Evolutionary conservation across 441 rosid species (phyloP).

Genomic region (Dalechampia spathulata): DNA sequence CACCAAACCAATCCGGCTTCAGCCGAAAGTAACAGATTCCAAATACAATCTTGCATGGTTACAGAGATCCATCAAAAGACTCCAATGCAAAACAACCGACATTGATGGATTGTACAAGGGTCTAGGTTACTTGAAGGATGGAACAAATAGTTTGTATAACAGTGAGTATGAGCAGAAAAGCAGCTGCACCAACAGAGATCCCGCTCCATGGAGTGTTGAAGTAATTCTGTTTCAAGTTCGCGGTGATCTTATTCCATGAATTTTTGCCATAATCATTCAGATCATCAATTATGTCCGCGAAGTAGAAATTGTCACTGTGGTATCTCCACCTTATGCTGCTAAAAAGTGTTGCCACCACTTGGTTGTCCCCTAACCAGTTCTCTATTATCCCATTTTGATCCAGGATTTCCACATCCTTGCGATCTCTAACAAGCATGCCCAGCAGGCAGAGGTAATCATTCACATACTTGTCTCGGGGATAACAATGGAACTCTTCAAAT

Average conservation of each 20-base stretch:
- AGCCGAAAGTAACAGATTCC: too few species aligned
- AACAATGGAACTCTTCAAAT: background rate
- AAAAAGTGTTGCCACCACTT: background rate
- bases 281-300: background rate
- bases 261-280: background rate
- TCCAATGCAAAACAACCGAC: too few species aligned
- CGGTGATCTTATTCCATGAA: background rate
- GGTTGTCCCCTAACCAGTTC: background rate
- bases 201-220: slow-evolving; percentile 9
- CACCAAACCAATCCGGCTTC: too few species aligned
- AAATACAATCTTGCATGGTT: too few species aligned
- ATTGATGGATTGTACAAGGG: too few species aligned
- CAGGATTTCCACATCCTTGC: slow-evolving; percentile 12
- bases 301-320: background rate
- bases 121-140: background rate
- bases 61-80: too few species aligned
- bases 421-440: background rate
- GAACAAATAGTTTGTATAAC: slow-evolving; percentile 8
- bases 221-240: slow-evolving; percentile 1
- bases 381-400: background rate
- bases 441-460: slow-evolving; percentile 3
- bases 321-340: background rate
- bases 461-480: background rate
- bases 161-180: slow-evolving; percentile 4
- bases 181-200: slow-evolving; percentile 6